Percentiles rank a stretch among this genome's conserved stretches.
These are phyloP conservation scores for Gentiana straminea DNA, from an alignment of 257 asterid genomes.

Conservation along the genomic window DNA sequence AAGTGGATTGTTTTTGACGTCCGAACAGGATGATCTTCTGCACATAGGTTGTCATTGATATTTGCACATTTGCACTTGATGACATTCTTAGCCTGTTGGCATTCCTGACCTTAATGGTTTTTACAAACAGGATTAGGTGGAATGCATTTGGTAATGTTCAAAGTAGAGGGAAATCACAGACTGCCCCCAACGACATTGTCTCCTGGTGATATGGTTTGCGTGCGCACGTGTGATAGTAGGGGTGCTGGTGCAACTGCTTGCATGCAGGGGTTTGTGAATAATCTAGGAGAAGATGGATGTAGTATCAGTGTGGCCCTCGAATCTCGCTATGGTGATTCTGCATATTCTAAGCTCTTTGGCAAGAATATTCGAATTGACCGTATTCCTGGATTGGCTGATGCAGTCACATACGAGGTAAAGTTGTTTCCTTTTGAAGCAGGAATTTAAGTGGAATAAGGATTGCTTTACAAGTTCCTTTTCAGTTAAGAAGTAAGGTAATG, in stretches of 20 bases:
- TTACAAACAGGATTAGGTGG: constrained; percentile 78
- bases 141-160: constrained; percentile 90
- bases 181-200: constrained; percentile 93
- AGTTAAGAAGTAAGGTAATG: too few relatives aligned
- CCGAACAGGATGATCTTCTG: too few relatives aligned
- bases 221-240: constrained; percentile 75
- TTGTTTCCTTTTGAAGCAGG: too few relatives aligned
- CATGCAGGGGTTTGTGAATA: constrained; percentile 88
- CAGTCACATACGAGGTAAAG: constrained; percentile 83
- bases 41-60: too few relatives aligned
- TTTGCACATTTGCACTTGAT: too few relatives aligned
- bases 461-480: too few relatives aligned
- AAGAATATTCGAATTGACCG: constrained; percentile 88
- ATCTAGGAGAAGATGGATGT: constrained; percentile 87
- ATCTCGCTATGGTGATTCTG: constrained; percentile 88
- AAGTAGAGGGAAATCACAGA: constrained; percentile 76
- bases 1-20: too few relatives aligned
- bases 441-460: too few relatives aligned
- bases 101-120: constrained; percentile 5
- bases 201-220: constrained; percentile 99
- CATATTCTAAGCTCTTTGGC: constrained; percentile 83
- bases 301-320: constrained; percentile 89
- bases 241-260: constrained; percentile 91
- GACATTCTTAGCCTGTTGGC: background rate
- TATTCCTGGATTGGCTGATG: constrained; percentile 90